These are phyloP conservation scores for Hyaloscypha finlandica DNA, from an alignment of 495 filamentous ascomycete species.

Conservation along the genomic window DNA sequence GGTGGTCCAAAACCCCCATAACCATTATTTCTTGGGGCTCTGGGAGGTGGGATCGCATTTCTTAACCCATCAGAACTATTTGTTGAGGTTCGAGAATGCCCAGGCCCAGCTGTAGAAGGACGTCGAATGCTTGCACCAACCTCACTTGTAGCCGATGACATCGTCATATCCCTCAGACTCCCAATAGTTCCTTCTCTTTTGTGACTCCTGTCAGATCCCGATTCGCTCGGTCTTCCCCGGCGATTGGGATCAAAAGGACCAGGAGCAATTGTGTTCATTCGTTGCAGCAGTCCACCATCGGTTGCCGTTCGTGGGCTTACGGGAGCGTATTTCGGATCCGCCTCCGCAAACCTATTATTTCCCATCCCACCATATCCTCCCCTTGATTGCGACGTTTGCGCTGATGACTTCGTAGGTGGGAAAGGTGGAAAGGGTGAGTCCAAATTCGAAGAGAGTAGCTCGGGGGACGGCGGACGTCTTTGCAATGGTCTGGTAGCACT, in stretches of 20 bases:
- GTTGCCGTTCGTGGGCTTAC: slow-evolving; percentile 43
- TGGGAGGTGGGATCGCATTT: slow-evolving; percentile 39
- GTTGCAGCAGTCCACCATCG: slow-evolving; percentile 49
- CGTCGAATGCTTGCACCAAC: slow-evolving; percentile 14
- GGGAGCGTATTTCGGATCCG: slow-evolving; percentile 48
- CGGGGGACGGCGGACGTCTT: slow-evolving; percentile 43
- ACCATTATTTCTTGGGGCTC: slow-evolving; percentile 46
- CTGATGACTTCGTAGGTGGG: slow-evolving; percentile 34
- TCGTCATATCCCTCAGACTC: slow-evolving; percentile 18
- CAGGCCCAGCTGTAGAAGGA: slow-evolving; percentile 27
- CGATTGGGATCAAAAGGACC: slow-evolving; percentile 61
- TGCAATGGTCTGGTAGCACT: slow-evolving; percentile 48
- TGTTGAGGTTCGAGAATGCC: slow-evolving; percentile 35
- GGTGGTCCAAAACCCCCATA: slow-evolving; percentile 52
- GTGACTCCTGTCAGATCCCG: slow-evolving; percentile 18
- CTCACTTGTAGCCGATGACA: slow-evolving; percentile 17
- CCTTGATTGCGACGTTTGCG: slow-evolving; percentile 1
- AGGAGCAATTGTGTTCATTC: slow-evolving; percentile 66
- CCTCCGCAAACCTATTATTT: slow-evolving; percentile 32
- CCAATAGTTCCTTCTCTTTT: slow-evolving; percentile 19
- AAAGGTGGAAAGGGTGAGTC: slow-evolving; percentile 66
- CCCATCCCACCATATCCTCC: slow-evolving; percentile 35
- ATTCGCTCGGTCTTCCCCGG: slow-evolving; percentile 7
- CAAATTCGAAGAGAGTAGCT: slow-evolving; percentile 45
- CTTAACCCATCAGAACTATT: slow-evolving; percentile 41